phyloP scores from a whole-genome alignment of 441 rosid species.

The Erysimum cheiri region DNA sequence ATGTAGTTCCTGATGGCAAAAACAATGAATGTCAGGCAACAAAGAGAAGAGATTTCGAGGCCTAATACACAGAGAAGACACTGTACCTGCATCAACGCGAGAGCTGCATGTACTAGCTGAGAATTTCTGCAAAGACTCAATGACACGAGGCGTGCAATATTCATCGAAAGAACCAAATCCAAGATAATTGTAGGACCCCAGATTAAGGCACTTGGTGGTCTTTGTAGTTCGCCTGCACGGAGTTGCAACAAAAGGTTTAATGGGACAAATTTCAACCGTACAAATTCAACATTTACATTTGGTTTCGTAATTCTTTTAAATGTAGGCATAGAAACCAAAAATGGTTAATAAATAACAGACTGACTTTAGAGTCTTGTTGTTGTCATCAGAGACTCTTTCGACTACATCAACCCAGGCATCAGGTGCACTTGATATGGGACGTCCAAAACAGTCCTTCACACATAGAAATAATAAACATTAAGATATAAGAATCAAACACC shows the following conservation, averaged over 20 bases:
- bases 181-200: conserved; percentile 93
- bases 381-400: conserved; percentile 79
- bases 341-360: not conserved
- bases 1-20: conserved; percentile 62
- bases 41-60: not conserved
- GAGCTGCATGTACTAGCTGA: conserved; percentile 82
- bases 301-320: not conserved
- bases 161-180: conserved; percentile 95
- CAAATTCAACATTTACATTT: not conserved
- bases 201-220: conserved; percentile 68
- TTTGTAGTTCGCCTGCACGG: conserved; percentile 72
- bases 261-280: not conserved
- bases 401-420: conserved; percentile 92
- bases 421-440: conserved; percentile 90
- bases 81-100: conserved; percentile 83
- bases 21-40: not conserved
- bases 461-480: not conserved
- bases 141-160: conserved; percentile 86
- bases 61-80: not conserved
- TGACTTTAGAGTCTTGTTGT: conserved; percentile 85
- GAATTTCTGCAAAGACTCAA: conserved; percentile 67
- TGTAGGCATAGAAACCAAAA: not conserved
- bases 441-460: conserved; percentile 83
- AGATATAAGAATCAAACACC: not conserved
- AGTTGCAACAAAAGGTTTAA: conserved; percentile 1